Evolutionary conservation across 2,329 filamentous ascomycete species (phyloP), one percentile per base, ranked within the genome.

Genomic region (Cadophora sp.): DNA sequence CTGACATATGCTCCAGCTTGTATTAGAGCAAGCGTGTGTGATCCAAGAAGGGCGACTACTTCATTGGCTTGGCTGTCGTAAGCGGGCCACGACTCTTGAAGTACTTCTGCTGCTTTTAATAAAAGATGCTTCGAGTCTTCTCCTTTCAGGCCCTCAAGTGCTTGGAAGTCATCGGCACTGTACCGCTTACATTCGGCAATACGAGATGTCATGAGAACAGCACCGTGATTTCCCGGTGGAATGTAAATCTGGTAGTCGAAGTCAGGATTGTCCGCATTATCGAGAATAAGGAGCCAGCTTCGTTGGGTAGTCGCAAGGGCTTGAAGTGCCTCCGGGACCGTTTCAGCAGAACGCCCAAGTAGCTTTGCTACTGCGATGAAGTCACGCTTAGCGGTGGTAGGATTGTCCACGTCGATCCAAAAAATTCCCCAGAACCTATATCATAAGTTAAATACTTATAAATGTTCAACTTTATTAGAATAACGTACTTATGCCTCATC

Each of bases 201-300:
- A 62, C 79, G 72, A 41, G 78, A 79, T 7, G 81, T 82, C 9
- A 82, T 73, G 3, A 81, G 66, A 59, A 81, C 73, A 62, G 73
- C 67, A 6, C 80, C 80, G 61, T 70, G 68, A 27, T 72, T 73
- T 3, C 78, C 76, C 6, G 72, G 45, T 1, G 80, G 78, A 53
- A 81, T 74, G 22, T 73, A 79, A 24, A 62, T 68, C 55, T 72
- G 70, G 64, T 76, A 74, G 61, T 79, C 73, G n/a, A 77, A 53
- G 0, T 74, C 64, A 6, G 77, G 73, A 67, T 80, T 74, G 62
- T 83, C 80, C 2, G 79, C 80, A 68, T 82, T 82, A 68, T 83
- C 80, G 39, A 83, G 76, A 6, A 83, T 73, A 39, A 80, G 73
- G 36, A 80, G 73, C 78, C 77, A 80, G 33, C 70, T 71, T 61